These are phyloP conservation scores for Jacaranda mimosifolia DNA, from an alignment of 257 asterid species.

Conservation along the genomic window DNA sequence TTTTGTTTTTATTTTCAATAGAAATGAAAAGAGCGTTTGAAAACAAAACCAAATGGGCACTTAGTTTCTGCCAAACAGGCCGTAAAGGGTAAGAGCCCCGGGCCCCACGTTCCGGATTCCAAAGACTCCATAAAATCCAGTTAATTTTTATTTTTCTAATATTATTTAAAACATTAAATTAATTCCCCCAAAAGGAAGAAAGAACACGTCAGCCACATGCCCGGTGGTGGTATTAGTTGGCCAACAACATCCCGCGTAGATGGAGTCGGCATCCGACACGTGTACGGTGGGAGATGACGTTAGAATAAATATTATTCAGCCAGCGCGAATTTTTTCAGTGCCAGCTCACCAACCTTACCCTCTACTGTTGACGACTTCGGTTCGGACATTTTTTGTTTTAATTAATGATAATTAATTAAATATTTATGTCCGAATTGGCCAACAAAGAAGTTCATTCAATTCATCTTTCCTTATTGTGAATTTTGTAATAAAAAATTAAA, in stretches of 20 bases:
- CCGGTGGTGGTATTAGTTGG: constrained; percentile 59
- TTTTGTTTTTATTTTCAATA: no score
- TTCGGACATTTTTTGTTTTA: not conserved
- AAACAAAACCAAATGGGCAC: no score
- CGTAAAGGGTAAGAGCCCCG: constrained; percentile 10
- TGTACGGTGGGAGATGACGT: constrained; percentile 50
- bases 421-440: no score
- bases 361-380: constrained; percentile 16
- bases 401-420: not conserved
- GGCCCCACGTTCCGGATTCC: constrained; percentile 69
- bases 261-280: constrained; percentile 52
- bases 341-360: constrained; percentile 64
- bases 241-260: constrained; percentile 61
- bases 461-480: no score
- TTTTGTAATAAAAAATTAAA: no score
- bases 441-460: no score
- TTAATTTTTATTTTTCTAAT: constrained; percentile 41
- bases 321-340: constrained; percentile 42
- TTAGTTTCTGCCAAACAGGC: constrained; percentile 42
- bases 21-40: no score
- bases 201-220: constrained; percentile 83
- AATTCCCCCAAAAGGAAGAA: constrained; percentile 33
- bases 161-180: constrained; percentile 27
- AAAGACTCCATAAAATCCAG: constrained; percentile 64
- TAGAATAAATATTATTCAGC: constrained; percentile 40